Base-by-base conservation (phyloP, 108 stramenopile species). In the Mayamaea pseudoterrestris region DNA sequence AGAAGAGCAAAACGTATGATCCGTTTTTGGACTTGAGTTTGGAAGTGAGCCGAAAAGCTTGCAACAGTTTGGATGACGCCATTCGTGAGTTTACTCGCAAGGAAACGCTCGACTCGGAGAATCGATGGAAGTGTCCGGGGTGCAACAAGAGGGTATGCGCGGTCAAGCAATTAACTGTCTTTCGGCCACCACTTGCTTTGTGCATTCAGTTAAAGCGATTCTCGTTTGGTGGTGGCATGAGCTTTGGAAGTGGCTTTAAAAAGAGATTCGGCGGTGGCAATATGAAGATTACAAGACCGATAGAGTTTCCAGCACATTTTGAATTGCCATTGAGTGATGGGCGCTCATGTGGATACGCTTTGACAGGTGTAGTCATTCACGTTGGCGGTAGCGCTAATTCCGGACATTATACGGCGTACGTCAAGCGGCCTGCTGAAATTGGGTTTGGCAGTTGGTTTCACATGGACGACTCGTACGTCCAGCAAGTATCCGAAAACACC, bases 131-230 rank as follows among this genome's bases (percentile, higher is more conserved):
- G 26, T 98, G 98, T 58, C 69, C 67, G 17, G 71, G 71, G 0
- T 98, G 98, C 57, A 62, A 74, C 17, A 80, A 90, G 46, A 52
- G 54, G 23, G 85, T 90, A 4, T 69, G 76, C 36, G 83, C 93
- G 1, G 66, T 58, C 16, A 94, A 95, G 50, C 74, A 70, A 24
- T 51, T 91, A 22, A 76, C 73, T 20, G 71, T 92, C 3, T 84
- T 77, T 53, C 57, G 74, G 36, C 76, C 93, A 13, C 98, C 98
- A 5, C 64, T 93, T 13, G 69, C 84, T n/a, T 69, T 95, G 24
- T 89, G 85, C 27, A 59, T 98, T 28, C 95, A 97, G 35, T 64
- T 99, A 30, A 99, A 99, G 69, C 71, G 98, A 21, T 99, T 99
- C 60, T 55, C 59, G 24, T 90, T 78, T 68, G 76, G 44, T 29